A percentile compares a stretch with the other conserved stretches of the same genome.
Conservation (phyloP, 768 basidiomycete species). For the Multifurca ochricompacta region DNA sequence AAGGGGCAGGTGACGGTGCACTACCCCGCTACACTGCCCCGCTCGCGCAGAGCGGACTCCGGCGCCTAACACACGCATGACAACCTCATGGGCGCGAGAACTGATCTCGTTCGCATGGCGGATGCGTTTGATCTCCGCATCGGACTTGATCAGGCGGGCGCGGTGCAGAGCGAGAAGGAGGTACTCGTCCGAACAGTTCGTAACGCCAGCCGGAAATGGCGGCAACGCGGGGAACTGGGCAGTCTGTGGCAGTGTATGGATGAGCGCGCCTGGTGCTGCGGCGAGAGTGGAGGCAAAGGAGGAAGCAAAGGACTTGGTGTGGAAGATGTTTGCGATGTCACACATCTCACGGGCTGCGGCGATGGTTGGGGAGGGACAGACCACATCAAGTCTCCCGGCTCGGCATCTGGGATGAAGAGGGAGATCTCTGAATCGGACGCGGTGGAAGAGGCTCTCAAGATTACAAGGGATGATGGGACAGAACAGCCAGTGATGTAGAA, state of each 20-base stretch:
- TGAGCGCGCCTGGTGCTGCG: slow-evolving; percentile 44
- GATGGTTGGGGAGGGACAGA: slow-evolving; percentile 73
- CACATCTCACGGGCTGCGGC: slow-evolving; percentile 46
- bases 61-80: slow-evolving; percentile 84
- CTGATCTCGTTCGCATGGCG: slow-evolving; percentile 78
- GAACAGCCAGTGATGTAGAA: slow-evolving; percentile 78
- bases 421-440: slow-evolving; percentile 38
- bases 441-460: slow-evolving; percentile 50
- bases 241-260: slow-evolving; percentile 57
- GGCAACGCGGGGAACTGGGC: slow-evolving; percentile 47
- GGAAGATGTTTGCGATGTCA: slow-evolving; percentile 53
- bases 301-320: slow-evolving; percentile 38
- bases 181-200: slow-evolving; percentile 45
- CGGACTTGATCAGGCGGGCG: slow-evolving; percentile 72
- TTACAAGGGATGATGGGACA: slow-evolving; percentile 60
- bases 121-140: slow-evolving; percentile 66
- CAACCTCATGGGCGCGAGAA: slow-evolving; percentile 80
- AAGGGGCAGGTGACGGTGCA: slow-evolving; percentile 42
- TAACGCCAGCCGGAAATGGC: slow-evolving; percentile 29
- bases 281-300: slow-evolving; percentile 42
- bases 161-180: slow-evolving; percentile 74
- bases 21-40: slow-evolving; percentile 29
- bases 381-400: slow-evolving; percentile 79
- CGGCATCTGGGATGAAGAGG: slow-evolving; percentile 74
- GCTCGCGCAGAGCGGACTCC: slow-evolving; percentile 41